These are phyloP conservation scores for Aspergillus costaricaensis DNA, from an alignment of 2,329 filamentous ascomycete genomes.

Conservation along the genomic window DNA sequence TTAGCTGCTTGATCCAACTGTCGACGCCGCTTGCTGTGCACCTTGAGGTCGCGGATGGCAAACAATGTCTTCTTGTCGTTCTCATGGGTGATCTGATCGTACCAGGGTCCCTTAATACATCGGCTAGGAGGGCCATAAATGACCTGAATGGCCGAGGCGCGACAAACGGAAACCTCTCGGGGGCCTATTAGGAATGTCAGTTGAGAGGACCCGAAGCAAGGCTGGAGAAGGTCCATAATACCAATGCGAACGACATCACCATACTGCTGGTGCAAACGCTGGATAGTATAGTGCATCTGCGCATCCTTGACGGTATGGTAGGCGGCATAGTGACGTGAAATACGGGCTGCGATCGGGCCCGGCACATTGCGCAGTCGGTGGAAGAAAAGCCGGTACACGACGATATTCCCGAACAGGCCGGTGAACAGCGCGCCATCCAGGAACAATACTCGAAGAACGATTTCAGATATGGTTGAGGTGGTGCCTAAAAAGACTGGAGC, in stretches of 20 bases:
- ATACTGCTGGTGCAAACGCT: conserved; percentile 33
- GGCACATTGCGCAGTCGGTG: conserved; percentile 23
- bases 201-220: not conserved
- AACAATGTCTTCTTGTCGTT: not conserved
- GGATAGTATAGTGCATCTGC: conserved; percentile 34
- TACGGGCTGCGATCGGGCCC: conserved; percentile 15
- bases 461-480: not conserved
- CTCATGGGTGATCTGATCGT: conserved; percentile 16
- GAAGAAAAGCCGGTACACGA: conserved; percentile 21
- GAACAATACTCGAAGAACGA: not conserved
- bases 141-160: conserved; percentile 15
- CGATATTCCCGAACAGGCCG: not conserved
- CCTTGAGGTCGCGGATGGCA: conserved; percentile 10
- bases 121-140: conserved; percentile 16
- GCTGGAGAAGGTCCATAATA: not conserved
- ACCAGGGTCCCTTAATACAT: conserved; percentile 21
- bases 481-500: not conserved
- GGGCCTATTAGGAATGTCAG: conserved; percentile 11
- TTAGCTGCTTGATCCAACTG: not conserved
- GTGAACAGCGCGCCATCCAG: not conserved
- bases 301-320: conserved; percentile 25
- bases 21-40: conserved; percentile 16
- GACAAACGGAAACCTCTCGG: conserved; percentile 23
- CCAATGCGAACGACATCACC: conserved; percentile 41
- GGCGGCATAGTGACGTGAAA: conserved; percentile 32